A percentile compares a stretch with the other conserved stretches of the same genome.
Evolutionary conservation across 139 green algal genomes (phyloP).

Genomic region (Chlamydomonas eustigma): DNA sequence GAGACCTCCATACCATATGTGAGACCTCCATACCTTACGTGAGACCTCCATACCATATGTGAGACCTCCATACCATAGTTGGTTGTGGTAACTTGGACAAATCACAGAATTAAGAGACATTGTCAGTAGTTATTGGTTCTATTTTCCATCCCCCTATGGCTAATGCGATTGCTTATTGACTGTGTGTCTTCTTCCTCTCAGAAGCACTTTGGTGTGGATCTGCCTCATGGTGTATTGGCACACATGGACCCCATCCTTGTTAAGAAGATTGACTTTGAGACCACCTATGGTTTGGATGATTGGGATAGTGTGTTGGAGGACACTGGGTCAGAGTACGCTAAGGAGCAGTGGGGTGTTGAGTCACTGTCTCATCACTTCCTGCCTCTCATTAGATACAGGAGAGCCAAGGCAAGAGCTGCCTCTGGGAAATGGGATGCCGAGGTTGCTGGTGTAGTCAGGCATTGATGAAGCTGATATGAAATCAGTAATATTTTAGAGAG

Average conservation of each 20-base stretch:
- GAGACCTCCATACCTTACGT: too few species aligned
- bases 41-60: too few species aligned
- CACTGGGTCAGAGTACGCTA: constrained; percentile 42
- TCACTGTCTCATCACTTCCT: constrained; percentile 57
- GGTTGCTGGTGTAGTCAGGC: neutral
- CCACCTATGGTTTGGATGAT: constrained; percentile 55
- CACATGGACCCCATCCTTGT: constrained; percentile 62
- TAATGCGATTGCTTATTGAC: too few species aligned
- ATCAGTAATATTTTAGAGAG: too few species aligned
- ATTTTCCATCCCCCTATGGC: too few species aligned
- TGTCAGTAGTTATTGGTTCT: too few species aligned
- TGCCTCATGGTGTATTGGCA: constrained; percentile 48
- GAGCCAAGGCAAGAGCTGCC: constrained; percentile 24
- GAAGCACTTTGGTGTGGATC: constrained; percentile 53
- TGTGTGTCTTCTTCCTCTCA: constrained; percentile 15
- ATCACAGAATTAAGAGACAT: too few species aligned
- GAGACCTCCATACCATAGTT: too few species aligned
- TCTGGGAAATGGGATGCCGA: constrained; percentile 9
- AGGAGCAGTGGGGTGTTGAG: constrained; percentile 60
- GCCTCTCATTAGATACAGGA: constrained; percentile 52
- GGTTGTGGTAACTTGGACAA: too few species aligned
- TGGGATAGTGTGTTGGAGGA: constrained; percentile 50
- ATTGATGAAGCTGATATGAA: neutral
- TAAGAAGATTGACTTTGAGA: constrained; percentile 67
- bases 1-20: too few species aligned